phyloP scores from a whole-genome alignment of 257 asterid genomes.

The Lithospermum erythrorhizon region DNA sequence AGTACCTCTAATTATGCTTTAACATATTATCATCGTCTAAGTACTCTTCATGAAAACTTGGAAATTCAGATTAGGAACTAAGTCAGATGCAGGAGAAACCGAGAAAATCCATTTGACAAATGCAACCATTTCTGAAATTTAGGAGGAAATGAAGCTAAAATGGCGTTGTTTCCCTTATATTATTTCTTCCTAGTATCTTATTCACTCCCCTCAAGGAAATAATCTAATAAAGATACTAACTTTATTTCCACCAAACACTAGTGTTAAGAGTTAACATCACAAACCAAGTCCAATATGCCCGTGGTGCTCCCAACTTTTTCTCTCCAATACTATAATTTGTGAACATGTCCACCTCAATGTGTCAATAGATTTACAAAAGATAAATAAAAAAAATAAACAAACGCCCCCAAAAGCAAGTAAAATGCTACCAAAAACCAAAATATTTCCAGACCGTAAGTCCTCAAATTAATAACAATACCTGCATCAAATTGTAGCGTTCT shows the following conservation, averaged over 20 bases:
- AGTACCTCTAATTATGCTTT: too few species aligned
- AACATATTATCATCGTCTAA: too few species aligned
- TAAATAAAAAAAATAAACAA: too few species aligned
- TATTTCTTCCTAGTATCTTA: neutral
- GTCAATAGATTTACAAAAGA: too few species aligned
- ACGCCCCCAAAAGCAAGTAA: neutral
- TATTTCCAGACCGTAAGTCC: neutral
- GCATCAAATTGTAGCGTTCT: constrained; percentile 97
- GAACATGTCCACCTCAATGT: too few species aligned
- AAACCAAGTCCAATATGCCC: too few species aligned
- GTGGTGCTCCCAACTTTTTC: too few species aligned
- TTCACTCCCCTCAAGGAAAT: neutral
- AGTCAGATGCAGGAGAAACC: neutral
- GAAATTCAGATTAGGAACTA: neutral
- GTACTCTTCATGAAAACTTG: too few species aligned
- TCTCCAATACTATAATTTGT: too few species aligned
- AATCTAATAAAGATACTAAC: too few species aligned
- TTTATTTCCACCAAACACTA: too few species aligned
- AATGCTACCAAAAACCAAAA: neutral
- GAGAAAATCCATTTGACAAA: neutral
- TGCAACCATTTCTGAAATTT: neutral
- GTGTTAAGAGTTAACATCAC: too few species aligned
- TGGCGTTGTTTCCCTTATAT: neutral
- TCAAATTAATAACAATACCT: constrained; percentile 28
- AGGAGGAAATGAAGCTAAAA: neutral